These are phyloP conservation scores for Ophiocordyceps unilateralis DNA, from an alignment of 2,329 filamentous ascomycete species.

Conservation along the genomic window DNA sequence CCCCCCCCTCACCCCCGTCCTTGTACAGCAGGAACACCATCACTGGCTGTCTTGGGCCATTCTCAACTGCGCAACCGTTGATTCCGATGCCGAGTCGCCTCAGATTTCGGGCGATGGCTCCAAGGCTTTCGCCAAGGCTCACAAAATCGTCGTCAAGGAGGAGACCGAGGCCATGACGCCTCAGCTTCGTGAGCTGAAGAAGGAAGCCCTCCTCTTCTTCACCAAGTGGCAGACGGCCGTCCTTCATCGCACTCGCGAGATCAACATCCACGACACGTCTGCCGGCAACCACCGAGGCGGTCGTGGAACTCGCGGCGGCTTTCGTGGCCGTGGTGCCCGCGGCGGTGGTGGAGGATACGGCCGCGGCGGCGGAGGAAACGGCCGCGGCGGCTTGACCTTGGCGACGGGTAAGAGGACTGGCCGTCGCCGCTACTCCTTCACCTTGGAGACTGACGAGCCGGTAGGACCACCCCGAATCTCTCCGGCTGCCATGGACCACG, in stretches of 20 bases:
- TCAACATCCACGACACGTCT: conserved; percentile 32
- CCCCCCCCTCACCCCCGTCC: conserved; percentile 16
- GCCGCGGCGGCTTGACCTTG: conserved; percentile 11
- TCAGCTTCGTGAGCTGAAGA: conserved; percentile 47
- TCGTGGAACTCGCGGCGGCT: conserved; percentile 7
- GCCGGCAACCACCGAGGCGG: conserved; percentile 5
- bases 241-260: conserved; percentile 51
- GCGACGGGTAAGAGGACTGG: conserved; percentile 16
- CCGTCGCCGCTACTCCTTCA: background rate
- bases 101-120: conserved; percentile 2
- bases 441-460: background rate
- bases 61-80: conserved; percentile 5
- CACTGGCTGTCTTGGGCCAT: conserved; percentile 19
- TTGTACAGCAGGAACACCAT: conserved; percentile 13
- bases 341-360: too few relatives aligned
- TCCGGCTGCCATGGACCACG: conserved; percentile 26
- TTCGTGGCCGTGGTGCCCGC: conserved; percentile 13
- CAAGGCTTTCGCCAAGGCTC: conserved; percentile 10
- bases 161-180: conserved; percentile 19
- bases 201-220: conserved; percentile 52
- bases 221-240: conserved; percentile 65
- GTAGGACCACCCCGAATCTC: conserved; percentile 22
- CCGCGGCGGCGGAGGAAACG: conserved; percentile 8
- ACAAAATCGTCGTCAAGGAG: conserved; percentile 14
- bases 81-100: conserved; percentile 8